Conservation (phyloP, 2,329 filamentous ascomycete species). For the Fonsecaea nubica region DNA sequence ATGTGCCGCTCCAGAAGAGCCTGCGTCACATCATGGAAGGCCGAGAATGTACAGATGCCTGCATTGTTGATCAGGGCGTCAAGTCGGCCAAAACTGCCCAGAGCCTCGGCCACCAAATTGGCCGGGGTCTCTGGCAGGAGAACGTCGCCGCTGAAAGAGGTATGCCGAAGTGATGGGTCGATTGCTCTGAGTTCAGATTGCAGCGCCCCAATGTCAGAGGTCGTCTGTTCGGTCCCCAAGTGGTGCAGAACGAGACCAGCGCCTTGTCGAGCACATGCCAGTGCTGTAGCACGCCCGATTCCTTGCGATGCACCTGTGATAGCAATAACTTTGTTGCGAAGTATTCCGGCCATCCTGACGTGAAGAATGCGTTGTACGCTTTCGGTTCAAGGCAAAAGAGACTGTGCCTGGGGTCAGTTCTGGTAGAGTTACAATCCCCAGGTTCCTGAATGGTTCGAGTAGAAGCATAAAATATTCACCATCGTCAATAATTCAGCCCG, state of each 20-base stretch:
- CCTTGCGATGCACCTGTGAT: constrained; percentile 20
- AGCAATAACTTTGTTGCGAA: constrained; percentile 21
- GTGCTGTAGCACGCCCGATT: constrained; percentile 15
- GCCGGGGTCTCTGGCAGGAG: constrained; percentile 12
- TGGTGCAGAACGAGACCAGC: constrained; percentile 17
- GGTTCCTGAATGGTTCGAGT: background rate
- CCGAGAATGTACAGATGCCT: constrained; percentile 43
- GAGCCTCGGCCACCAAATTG: constrained; percentile 15
- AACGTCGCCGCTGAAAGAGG: constrained; percentile 21
- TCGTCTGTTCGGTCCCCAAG: constrained; percentile 17
- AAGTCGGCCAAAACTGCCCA: constrained; percentile 13
- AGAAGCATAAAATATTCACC: background rate
- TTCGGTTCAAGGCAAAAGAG: background rate
- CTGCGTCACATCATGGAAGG: constrained; percentile 17
- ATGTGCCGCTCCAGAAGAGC: constrained; percentile 21
- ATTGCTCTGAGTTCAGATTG: constrained; percentile 10
- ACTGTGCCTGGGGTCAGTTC: background rate
- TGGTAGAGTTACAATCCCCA: background rate
- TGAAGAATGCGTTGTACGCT: background rate
- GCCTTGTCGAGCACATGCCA: constrained; percentile 20
- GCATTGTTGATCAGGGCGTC: constrained; percentile 40
- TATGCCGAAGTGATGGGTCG: constrained; percentile 16
- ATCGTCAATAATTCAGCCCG: background rate
- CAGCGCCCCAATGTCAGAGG: constrained; percentile 10
- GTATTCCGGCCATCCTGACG: constrained; percentile 11